Base-by-base conservation (phyloP, 78 protist genomes). In the Dictyostelium firmibasis region DNA sequence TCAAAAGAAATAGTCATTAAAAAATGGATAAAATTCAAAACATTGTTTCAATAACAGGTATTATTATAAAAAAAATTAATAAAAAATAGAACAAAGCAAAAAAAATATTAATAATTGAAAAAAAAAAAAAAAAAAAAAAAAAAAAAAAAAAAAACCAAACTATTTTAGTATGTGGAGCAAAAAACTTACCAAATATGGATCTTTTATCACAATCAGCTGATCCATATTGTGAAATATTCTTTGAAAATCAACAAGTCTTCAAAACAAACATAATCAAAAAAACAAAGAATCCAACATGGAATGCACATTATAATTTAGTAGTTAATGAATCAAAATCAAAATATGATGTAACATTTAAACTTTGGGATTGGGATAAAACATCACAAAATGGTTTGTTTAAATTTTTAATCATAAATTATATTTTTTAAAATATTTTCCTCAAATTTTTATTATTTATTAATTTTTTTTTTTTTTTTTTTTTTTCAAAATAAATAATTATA, bases 301-400 rank as follows among this genome's bases (percentile, higher is more conserved):
- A 92, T 60, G 29, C 72, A n/a, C 74, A 72, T 44, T 29, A 70
- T 70, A 83, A 92, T 64, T 33, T 85, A n/a, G 0, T 92, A 4
- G 60, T 92, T n/a, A 9, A 74, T 8, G 57, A 72, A 74, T 92
- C 96, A 27, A 84, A 92, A 62, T 13, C 18, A 31, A 76, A 81
- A 14, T 92, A 92, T 72, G 23, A 57, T 43, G 0, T 92, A 2
- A 57, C 50, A 1, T 74, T 92, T 36, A 82, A 84, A n/a, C 25
- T 92, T 31, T 92, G 86, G 91, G 96, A 92, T 78, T 92, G 91
- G 92, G 96, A 92, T 75, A 81, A 81, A 75, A 38, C 79, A 11
- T 84, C 91, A 38, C 27, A 70, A 25, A 84, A 92, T 85, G 96
- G 95, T 92, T 31, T 7, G n/a, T 79, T 18, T n/a, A 62, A 62